phyloP scores from a whole-genome alignment of 352 stramenopile genomes.

The Nothophytophthora sp. region DNA sequence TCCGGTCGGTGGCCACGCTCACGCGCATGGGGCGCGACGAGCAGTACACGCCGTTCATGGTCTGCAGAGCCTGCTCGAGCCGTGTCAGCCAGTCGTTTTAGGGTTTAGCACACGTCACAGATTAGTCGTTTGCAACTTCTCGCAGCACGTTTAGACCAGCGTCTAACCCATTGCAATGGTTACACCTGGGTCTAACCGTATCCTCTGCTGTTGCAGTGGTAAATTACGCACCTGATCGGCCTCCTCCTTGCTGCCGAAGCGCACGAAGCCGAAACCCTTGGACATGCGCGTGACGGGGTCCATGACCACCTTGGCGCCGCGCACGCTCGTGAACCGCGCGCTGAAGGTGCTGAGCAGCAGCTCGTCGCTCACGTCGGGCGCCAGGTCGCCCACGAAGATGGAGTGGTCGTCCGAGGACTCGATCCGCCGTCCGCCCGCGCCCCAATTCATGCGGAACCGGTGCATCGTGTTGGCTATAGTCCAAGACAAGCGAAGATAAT shows the following conservation, averaged over 20 bases:
- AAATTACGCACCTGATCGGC: slow-evolving; percentile 49
- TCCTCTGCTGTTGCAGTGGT: too few relatives aligned
- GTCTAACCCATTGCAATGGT: too few relatives aligned
- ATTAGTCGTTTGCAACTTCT: neutral
- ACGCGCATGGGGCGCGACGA: slow-evolving; percentile 89
- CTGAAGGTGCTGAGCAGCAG: slow-evolving; percentile 86
- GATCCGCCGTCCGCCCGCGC: slow-evolving; percentile 82
- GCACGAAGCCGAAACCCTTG: slow-evolving; percentile 93
- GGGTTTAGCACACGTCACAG: too few relatives aligned
- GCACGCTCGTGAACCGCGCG: slow-evolving; percentile 75
- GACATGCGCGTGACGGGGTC: slow-evolving; percentile 88
- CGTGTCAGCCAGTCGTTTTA: too few relatives aligned
- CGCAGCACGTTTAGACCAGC: neutral
- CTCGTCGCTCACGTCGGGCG: slow-evolving; percentile 89
- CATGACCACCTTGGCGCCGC: slow-evolving; percentile 91
- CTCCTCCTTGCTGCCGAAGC: slow-evolving; percentile 88
- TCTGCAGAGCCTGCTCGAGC: slow-evolving; percentile 88
- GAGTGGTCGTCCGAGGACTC: slow-evolving; percentile 87
- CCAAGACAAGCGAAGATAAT: slow-evolving; percentile 1
- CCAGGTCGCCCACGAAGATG: slow-evolving; percentile 92
- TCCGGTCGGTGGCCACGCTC: slow-evolving; percentile 88
- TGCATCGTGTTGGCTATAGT: slow-evolving; percentile 83
- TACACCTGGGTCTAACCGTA: too few relatives aligned
- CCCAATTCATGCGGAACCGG: slow-evolving; percentile 93
- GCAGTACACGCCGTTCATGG: slow-evolving; percentile 91